A percentile compares a stretch with the other conserved stretches of the same genome.
Conservation (phyloP, 768 basidiomycete species). For the Amanita inopinata region DNA sequence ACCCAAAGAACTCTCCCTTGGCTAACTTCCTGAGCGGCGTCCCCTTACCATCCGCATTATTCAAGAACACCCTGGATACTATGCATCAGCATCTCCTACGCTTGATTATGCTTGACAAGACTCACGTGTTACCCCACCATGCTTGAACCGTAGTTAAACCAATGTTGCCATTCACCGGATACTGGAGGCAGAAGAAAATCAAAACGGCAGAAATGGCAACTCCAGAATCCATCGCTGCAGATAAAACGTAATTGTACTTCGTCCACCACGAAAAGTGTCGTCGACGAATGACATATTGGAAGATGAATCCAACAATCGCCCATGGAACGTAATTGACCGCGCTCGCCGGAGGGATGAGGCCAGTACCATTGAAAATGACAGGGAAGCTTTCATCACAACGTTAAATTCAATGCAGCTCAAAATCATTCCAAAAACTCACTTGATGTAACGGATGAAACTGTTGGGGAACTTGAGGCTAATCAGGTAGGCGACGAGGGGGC, state of each 20-base stretch:
- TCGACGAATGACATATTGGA: slow-evolving; percentile 52
- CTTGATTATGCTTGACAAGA: slow-evolving; percentile 11
- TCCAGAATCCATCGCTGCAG: slow-evolving; percentile 66
- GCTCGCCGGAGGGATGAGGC: slow-evolving; percentile 53
- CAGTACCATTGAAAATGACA: slow-evolving; percentile 52
- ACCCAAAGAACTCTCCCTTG: slow-evolving; percentile 24
- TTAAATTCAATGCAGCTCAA: not conserved
- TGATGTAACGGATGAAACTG: slow-evolving; percentile 50
- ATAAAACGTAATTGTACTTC: slow-evolving; percentile 65
- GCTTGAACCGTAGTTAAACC: slow-evolving; percentile 38
- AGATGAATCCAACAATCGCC: slow-evolving; percentile 56
- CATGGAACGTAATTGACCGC: slow-evolving; percentile 63
- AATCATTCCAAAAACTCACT: slow-evolving; percentile 30
- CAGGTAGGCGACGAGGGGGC: slow-evolving; percentile 47
- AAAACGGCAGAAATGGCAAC: slow-evolving; percentile 44
- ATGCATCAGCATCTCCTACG: not conserved
- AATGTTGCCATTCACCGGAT: slow-evolving; percentile 50
- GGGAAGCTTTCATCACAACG: too few relatives aligned
- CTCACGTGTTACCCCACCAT: slow-evolving; percentile 69
- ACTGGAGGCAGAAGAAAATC: slow-evolving; percentile 58
- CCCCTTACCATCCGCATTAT: slow-evolving; percentile 31
- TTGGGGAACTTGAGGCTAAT: slow-evolving; percentile 53
- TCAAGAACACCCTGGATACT: slow-evolving; percentile 22
- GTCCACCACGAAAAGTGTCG: slow-evolving; percentile 60
- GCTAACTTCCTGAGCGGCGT: slow-evolving; percentile 25